A percentile compares a stretch with the other conserved stretches of the same genome.
Conservation (phyloP, 768 basidiomycete species). For the Trametes gibbosa region DNA sequence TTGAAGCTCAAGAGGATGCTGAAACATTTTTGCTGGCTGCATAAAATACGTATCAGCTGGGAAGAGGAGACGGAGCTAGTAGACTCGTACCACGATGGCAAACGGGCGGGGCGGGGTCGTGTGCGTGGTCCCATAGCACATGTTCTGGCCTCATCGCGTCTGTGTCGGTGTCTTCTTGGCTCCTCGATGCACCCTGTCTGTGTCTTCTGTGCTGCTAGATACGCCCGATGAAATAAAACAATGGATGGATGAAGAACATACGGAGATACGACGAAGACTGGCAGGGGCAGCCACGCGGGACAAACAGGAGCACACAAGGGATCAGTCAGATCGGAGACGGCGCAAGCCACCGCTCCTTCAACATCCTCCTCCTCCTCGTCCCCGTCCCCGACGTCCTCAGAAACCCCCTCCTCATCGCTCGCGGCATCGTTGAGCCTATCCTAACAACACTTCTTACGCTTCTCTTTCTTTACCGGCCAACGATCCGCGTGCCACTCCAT, state of each 20-base stretch:
- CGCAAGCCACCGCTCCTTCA: conserved; percentile 21
- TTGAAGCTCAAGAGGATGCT: too few species aligned
- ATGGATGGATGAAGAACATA: too few species aligned
- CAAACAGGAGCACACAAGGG: conserved; percentile 26
- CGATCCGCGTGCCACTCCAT: not conserved
- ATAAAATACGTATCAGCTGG: too few species aligned
- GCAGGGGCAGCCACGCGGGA: conserved; percentile 11
- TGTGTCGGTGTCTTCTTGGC: too few species aligned
- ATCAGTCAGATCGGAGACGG: conserved; percentile 28
- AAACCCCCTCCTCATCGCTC: conserved; percentile 14
- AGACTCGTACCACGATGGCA: too few species aligned
- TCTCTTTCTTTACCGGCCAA: not conserved
- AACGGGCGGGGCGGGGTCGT: too few species aligned
- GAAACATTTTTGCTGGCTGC: too few species aligned
- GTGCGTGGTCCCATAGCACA: too few species aligned
- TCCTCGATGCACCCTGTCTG: too few species aligned
- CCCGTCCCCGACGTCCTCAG: conserved; percentile 20
- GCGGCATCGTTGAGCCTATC: conserved; percentile 7
- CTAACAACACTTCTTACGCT: not conserved
- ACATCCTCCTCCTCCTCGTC: conserved; percentile 25
- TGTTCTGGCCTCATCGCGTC: too few species aligned
- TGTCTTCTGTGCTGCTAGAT: too few species aligned
- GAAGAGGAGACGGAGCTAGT: not conserved
- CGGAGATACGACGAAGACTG: not conserved
- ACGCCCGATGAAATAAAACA: too few species aligned